phyloP scores from a whole-genome alignment of 345 rosid genomes.

The Orychophragmus violaceus region DNA sequence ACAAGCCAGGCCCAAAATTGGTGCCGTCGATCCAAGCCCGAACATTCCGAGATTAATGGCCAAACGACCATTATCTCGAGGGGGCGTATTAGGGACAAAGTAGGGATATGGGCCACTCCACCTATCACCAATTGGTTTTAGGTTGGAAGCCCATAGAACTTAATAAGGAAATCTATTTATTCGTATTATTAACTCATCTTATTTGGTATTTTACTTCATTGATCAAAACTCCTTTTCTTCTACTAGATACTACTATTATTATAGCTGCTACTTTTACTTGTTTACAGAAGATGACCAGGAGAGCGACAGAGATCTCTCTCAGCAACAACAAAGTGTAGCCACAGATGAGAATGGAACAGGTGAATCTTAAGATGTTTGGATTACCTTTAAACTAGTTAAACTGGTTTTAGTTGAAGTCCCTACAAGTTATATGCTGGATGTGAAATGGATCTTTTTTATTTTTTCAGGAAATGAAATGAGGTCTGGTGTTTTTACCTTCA shows the following conservation, averaged over 20 bases:
- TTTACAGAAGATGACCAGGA: neutral
- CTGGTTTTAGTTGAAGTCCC: neutral
- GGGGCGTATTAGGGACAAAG: too few relatives aligned
- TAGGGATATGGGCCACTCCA: too few relatives aligned
- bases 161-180: neutral
- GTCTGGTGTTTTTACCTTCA: slow-evolving; percentile 14
- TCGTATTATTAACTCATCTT: neutral
- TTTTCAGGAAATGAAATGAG: slow-evolving; percentile 22
- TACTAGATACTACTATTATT: too few relatives aligned
- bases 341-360: slow-evolving; percentile 21
- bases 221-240: neutral
- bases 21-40: too few relatives aligned
- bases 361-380: neutral
- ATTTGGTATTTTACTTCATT: slow-evolving; percentile 1
- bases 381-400: neutral
- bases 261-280: neutral
- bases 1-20: too few relatives aligned
- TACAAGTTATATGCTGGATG: neutral
- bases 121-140: too few relatives aligned
- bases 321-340: neutral
- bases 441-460: neutral
- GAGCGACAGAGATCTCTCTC: neutral
- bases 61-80: too few relatives aligned
- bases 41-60: too few relatives aligned
- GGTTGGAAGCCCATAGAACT: too few relatives aligned